Evolutionary conservation across 2,329 filamentous ascomycete genomes (phyloP).

Genomic region (Trichophyton verrucosum): DNA sequence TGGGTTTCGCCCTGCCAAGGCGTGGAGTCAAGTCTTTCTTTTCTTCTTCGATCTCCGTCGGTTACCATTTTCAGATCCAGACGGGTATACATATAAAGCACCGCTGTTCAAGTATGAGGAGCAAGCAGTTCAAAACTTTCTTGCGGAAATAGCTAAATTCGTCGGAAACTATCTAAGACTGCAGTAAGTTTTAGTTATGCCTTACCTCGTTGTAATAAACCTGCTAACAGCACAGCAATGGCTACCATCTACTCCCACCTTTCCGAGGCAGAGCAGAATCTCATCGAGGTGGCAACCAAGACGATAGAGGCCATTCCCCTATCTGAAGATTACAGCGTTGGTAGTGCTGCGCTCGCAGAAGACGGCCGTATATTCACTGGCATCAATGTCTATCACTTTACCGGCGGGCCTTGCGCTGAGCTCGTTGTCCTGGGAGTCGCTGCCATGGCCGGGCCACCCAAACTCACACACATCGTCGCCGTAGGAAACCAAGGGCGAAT

Average conservation of each 20-base stretch:
- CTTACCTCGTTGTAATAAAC: background rate
- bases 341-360: constrained; percentile 13
- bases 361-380: constrained; percentile 18
- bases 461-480: constrained; percentile 19
- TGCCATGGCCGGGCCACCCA: constrained; percentile 14
- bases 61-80: background rate
- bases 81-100: background rate
- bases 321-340: constrained; percentile 18
- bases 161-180: too few species aligned
- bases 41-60: background rate
- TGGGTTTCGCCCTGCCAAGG: background rate
- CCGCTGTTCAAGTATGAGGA: background rate
- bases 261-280: constrained; percentile 10
- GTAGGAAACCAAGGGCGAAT: constrained; percentile 16
- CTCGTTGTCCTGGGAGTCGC: constrained; percentile 20
- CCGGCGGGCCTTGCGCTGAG: constrained; percentile 22
- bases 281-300: constrained; percentile 15
- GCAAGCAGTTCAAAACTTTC: background rate
- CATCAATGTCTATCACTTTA: constrained; percentile 21
- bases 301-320: constrained; percentile 16
- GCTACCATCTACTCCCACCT: constrained; percentile 4
- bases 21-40: background rate
- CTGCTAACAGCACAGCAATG: background rate
- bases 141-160: too few species aligned
- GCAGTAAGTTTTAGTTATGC: too few species aligned